A percentile compares a stretch with the other conserved stretches of the same genome.
Evolutionary conservation across 768 basidiomycete genomes (phyloP).

Genomic region (Melanogaster broomeanus): DNA sequence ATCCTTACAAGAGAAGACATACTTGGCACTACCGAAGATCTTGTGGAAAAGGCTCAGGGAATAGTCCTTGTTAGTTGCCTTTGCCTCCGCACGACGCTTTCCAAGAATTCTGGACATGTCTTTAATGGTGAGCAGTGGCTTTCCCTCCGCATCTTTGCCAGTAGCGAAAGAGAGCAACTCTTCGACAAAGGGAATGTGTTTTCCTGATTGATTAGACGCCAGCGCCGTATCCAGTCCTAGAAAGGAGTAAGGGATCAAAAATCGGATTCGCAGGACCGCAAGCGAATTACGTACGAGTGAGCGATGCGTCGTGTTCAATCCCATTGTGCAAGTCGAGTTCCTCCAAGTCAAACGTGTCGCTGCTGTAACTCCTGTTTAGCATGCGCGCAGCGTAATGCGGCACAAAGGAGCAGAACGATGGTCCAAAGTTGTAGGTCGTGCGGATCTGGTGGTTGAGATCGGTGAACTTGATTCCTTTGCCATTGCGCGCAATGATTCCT

Average conservation of each 20-base stretch:
- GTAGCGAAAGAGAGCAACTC: conserved; percentile 62
- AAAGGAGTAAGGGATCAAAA: not conserved
- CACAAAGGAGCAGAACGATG: conserved; percentile 68
- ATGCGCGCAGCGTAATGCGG: conserved; percentile 60
- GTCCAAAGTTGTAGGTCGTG: conserved; percentile 66
- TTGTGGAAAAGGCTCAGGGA: conserved; percentile 53
- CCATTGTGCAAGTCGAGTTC: conserved; percentile 76
- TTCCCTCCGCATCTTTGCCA: conserved; percentile 54
- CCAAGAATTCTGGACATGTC: conserved; percentile 62
- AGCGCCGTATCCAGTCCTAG: conserved; percentile 55
- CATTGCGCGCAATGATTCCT: conserved; percentile 58
- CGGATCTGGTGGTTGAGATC: conserved; percentile 46
- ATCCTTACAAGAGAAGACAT: conserved; percentile 19
- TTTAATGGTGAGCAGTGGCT: conserved; percentile 47
- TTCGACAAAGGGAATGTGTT: conserved; percentile 51
- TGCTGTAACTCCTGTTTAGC: conserved; percentile 55
- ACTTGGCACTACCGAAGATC: conserved; percentile 73
- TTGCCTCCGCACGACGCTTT: conserved; percentile 63
- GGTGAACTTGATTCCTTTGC: conserved; percentile 67
- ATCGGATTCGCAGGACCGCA: not conserved
- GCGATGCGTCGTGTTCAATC: conserved; percentile 38
- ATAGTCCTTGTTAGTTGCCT: conserved; percentile 57
- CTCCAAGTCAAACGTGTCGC: conserved; percentile 60
- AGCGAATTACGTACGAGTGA: conserved; percentile 29
- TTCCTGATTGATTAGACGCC: conserved; percentile 52